These are phyloP conservation scores for Nematocida homosporus DNA, from an alignment of 371 early-diverging fungal species.

Conservation along the genomic window DNA sequence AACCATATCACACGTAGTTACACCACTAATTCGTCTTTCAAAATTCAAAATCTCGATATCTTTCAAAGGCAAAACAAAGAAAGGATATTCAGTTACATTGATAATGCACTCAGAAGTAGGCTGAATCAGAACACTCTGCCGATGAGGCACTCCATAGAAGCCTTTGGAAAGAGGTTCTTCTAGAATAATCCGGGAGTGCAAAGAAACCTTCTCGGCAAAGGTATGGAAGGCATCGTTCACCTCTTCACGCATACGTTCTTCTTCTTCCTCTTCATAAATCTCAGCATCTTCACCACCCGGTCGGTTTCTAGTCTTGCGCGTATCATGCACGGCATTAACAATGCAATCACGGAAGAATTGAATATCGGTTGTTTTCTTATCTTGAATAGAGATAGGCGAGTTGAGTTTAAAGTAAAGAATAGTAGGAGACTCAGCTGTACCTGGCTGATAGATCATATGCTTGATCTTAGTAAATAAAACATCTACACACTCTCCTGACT, in stretches of 20 bases:
- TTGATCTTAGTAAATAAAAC: slow-evolving; percentile 91
- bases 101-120: slow-evolving; percentile 94
- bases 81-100: slow-evolving; percentile 89
- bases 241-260: slow-evolving; percentile 83
- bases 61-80: slow-evolving; percentile 80
- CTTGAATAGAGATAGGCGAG: slow-evolving; percentile 88
- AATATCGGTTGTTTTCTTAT: slow-evolving; percentile 84
- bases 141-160: slow-evolving; percentile 89
- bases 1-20: slow-evolving; percentile 97
- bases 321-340: slow-evolving; percentile 88
- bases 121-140: slow-evolving; percentile 84
- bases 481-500: slow-evolving; percentile 69
- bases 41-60: slow-evolving; percentile 94
- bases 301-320: slow-evolving; percentile 76
- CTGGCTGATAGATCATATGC: slow-evolving; percentile 93
- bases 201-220: slow-evolving; percentile 83
- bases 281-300: slow-evolving; percentile 74
- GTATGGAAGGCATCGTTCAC: slow-evolving; percentile 86
- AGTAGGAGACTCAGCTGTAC: slow-evolving; percentile 86
- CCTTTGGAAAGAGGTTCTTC: slow-evolving; percentile 86
- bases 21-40: slow-evolving; percentile 90
- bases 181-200: slow-evolving; percentile 73
- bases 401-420: slow-evolving; percentile 89
- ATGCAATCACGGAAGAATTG: slow-evolving; percentile 96
- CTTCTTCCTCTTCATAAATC: slow-evolving; percentile 92